Percentiles rank a stretch among this genome's conserved stretches.
Conservation (phyloP, 352 stramenopile species). For the Phytophthora nicotianae region DNA sequence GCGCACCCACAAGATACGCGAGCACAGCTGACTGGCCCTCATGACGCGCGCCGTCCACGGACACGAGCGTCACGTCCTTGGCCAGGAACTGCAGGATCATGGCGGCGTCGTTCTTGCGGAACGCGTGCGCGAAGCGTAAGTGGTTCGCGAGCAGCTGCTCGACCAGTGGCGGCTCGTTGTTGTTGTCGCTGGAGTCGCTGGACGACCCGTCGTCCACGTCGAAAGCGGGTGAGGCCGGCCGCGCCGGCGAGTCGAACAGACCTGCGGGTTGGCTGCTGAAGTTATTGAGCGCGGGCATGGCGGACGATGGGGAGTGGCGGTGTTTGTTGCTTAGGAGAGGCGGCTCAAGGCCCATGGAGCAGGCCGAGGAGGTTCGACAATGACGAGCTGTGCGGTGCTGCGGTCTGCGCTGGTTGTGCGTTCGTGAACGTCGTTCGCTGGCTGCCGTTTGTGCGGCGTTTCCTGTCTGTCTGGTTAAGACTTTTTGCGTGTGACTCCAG, state of each 20-base stretch:
- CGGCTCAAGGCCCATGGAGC: conserved; percentile 29
- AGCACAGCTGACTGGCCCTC: conserved; percentile 70
- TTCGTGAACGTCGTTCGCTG: conserved; percentile 10
- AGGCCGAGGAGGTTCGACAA: conserved; percentile 17
- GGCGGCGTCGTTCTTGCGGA: conserved; percentile 78
- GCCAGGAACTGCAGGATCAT: conserved; percentile 69
- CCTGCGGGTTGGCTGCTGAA: conserved; percentile 15
- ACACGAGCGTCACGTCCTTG: conserved; percentile 59
- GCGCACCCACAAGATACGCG: conserved; percentile 65
- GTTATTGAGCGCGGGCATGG: conserved; percentile 20
- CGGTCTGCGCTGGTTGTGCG: conserved; percentile 4
- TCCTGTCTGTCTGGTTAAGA: conserved; percentile 13
- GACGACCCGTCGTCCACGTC: conserved; percentile 12
- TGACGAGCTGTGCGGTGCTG: conserved; percentile 3
- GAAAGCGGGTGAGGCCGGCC: conserved; percentile 24
- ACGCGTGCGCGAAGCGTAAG: conserved; percentile 63
- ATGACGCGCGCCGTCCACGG: conserved; percentile 48
- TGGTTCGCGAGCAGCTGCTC: conserved; percentile 66
- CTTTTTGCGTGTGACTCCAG: conserved; percentile 7
- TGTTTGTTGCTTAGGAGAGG: not conserved
- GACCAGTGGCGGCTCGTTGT: conserved; percentile 26
- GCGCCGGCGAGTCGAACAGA: conserved; percentile 17
- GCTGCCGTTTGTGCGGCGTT: conserved; percentile 3
- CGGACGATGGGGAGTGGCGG: not conserved
- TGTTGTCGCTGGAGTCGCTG: conserved; percentile 17